Evolutionary conservation across 768 basidiomycete genomes (phyloP).

Genomic region (Lanmaoa pseudosensibilis): DNA sequence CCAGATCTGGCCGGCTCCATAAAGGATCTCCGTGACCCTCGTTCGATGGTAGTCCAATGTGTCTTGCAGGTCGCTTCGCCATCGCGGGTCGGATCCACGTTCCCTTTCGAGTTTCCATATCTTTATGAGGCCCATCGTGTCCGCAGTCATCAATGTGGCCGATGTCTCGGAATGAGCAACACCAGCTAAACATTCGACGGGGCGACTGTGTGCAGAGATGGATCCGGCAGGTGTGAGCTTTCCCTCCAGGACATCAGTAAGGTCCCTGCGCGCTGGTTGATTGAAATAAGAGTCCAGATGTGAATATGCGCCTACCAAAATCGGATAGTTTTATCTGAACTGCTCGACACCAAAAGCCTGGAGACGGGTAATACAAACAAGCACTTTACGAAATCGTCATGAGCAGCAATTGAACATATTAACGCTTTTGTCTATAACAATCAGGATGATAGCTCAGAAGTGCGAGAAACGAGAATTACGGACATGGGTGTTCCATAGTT

Average conservation of each 20-base stretch:
- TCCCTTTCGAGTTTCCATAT: slow-evolving; percentile 67
- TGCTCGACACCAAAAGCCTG: slow-evolving; percentile 74
- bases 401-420: slow-evolving; percentile 72
- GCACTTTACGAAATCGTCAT: slow-evolving; percentile 89
- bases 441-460: not conserved
- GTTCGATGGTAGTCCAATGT: slow-evolving; percentile 79
- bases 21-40: slow-evolving; percentile 70
- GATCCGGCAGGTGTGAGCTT: slow-evolving; percentile 57
- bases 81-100: slow-evolving; percentile 40
- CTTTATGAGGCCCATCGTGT: slow-evolving; percentile 90
- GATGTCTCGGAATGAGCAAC: slow-evolving; percentile 44
- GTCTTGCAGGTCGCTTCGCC: slow-evolving; percentile 49
- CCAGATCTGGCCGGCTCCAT: slow-evolving; percentile 79
- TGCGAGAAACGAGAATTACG: not conserved
- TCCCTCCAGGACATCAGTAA: slow-evolving; percentile 45
- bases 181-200: slow-evolving; percentile 78
- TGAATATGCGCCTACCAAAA: slow-evolving; percentile 63
- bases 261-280: slow-evolving; percentile 52
- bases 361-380: slow-evolving; percentile 69
- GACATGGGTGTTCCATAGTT: slow-evolving; percentile 81
- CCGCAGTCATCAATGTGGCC: slow-evolving; percentile 73
- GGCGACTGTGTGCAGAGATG: slow-evolving; percentile 83
- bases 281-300: not conserved
- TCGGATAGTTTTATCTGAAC: slow-evolving; percentile 86
- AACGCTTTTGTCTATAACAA: slow-evolving; percentile 60